Base-by-base conservation (phyloP, 2,329 filamentous ascomycete genomes). In the Zarea fungicola region DNA sequence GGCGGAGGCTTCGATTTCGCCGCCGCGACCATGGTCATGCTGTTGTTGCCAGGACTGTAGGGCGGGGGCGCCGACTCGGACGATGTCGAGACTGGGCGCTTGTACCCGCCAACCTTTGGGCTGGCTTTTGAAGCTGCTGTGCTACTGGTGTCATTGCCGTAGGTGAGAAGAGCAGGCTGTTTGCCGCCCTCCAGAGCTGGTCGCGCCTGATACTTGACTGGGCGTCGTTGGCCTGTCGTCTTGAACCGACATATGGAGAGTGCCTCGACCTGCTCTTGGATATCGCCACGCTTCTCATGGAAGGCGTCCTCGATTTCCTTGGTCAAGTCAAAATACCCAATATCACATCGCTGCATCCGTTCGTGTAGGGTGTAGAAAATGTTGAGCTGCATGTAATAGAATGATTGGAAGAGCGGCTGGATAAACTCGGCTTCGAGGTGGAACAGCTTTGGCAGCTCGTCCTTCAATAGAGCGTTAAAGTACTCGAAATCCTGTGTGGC, bases 361-460 rank as follows among this genome's bases (percentile, higher is more conserved):
- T 97, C 92, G 66, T 99, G 93, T 47, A 99, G 77, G 1, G 93
- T 99, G 70, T 99, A 99, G 68, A 97, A 99, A 56, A 99, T 89
- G 68, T 99, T 99, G 56, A 99, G 81, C 69, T 99, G 93, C 93
- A 99, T 99, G 75, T 97, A 99, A 72, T 99, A 99, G 73, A 99
- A 99, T 9, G 89, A 95, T 67, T 97, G 93, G 77, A 99, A 99
- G 7, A 99, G 81, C 3, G 93, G 93, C 58, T 89, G 85, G 67
- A 99, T 99, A 66, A 99, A 97, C 67, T 97, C 87, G 55, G 85
- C 81, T 68, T 99, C 93, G 16, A 99, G 81, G 7, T 74, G 68
- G 68, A 99, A 99, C 10, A 99, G 80, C 67, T 90, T 89, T 23
- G 93, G 93, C 54, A 99, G 75, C 70, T 99, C 93, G 16, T 95